Evolutionary conservation across 1,139 yeast species (phyloP), one percentile per base, ranked within the genome.

Genomic region (Citeromyces siamensis): DNA sequence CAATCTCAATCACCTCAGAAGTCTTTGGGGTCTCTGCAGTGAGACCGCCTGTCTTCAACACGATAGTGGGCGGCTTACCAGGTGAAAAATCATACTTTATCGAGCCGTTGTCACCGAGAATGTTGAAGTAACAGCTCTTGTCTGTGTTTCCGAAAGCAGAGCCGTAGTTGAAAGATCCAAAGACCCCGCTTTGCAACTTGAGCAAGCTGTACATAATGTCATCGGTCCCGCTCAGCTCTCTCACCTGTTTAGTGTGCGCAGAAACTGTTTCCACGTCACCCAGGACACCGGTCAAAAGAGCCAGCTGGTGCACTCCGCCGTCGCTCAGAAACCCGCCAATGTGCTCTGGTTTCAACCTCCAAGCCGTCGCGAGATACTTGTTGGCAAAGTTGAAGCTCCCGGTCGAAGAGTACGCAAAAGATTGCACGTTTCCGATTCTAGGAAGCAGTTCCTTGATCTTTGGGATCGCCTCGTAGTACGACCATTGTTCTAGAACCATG

Each of bases 301-400:
- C 95, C 56, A 86, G 63, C 58, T 86, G 95, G 59, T 86, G 97
- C 10, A 86, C 97, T 53, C 96, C 96, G 49, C 95, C 95, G 52
- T 86, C 97, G 45, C 90, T 77, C 48, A 86, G 65, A 58, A 67
- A 85, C 0, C 96, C 96, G 40, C 96, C 96, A 45, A 85, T 71
- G 52, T 86, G 96, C 55, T 84, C 79, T 27, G 96, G 96, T 41
- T 76, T 68, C 53, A 69, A 71, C 66, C 97, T 77, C 97, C 97
- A 86, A 6, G 81, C 49, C 5, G 90, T 81, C 28, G 65, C 59
- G 44, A 78, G 60, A 55, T 84, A 86, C 54, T 80, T 75, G 59
- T 71, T 76, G 40, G 62, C 50, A 20, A 64, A 65, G 44, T 73
- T 68, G 65, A 78, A 86, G 10, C 94, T 76, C 18, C 95, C 95